Base-by-base conservation (phyloP, 2,329 filamentous ascomycete species). In the Cercospora sp. region DNA sequence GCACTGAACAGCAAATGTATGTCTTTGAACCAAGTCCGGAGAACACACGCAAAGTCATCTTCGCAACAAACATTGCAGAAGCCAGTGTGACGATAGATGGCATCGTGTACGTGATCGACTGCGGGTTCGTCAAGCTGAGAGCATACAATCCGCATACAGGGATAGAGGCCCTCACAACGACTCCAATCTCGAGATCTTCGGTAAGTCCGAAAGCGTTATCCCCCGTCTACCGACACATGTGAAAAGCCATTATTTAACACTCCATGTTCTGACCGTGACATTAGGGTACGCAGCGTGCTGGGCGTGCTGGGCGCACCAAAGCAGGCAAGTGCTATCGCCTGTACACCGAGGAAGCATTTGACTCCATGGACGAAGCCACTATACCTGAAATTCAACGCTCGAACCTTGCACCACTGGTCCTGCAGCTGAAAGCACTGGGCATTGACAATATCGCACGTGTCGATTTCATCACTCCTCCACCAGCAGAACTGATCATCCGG, bases 11-110 rank as follows among this genome's bases (percentile, higher is more conserved):
- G 76, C 95, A 98, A 77, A 94, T 97, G 88, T 94, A 94, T 72
- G 91, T 98, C 49, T 98, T 98, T 77, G 93, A 97, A 74, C 89
- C 91, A 64, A 84, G 93, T 1, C 89, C 92, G 0, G 89, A 92
- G 69, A 90, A 94, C 68, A 94, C 90, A 1, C 87, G 95, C 51
- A 98, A 98, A 77, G 91, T 97, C 45, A 91, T 99, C 40, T 90
- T 97, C 72, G 91, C 92, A 3, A 98, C 95, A 67, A 98, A 98
- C 77, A 97, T 98, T 71, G 93, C 95, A 12, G 95, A 99, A 82
- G 94, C 95, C 4, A 97, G 93, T 1, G 91, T 99, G 53, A 98
- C 95, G 16, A 96, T 98, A 66, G 90, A 95, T 63, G 93, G 93
- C 2, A 94, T 98, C 69, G 89, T 93, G 65, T 97, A 92, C 76